Base-by-base conservation (phyloP, 192 early-diverging fungal genomes). In the Mortierella alpina region DNA sequence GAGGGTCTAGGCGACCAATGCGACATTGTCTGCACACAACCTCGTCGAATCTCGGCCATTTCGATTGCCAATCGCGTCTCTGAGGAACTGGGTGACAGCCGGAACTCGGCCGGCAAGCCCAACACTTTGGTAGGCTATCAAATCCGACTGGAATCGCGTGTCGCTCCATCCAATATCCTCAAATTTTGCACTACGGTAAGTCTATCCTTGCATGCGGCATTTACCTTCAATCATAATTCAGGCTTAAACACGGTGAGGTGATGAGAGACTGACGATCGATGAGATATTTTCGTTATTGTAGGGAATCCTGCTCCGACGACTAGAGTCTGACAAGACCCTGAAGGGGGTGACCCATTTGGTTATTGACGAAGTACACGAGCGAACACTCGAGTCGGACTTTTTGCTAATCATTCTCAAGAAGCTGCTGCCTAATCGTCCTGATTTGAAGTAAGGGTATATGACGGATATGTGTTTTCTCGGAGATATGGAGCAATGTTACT, bases 311-410 rank as follows among this genome's bases (percentile, higher is more conserved):
- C 73, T 96, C 12, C 74, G 91, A 62, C 80, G 89, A 63, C 68
- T 95, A 22, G 90, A 93, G 64, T 83, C 76, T 48, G 92, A 95
- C 74, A 83, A 72, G 8, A 41, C 66, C 9, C 74, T 96, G 53
- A 54, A 72, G 20, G 88, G 86, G 7, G 83, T 96, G 9, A 89
- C 88, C 7, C 90, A 93, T 56, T 83, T 95, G 9, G 79, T 95
- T 14, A 87, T 95, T 2, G 94, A 95, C 72, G 93, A 95, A 73
- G 90, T 94, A 4, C 93, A 95, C 65, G 93, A 95, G 65, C 84
- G 94, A 10, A 87, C 84, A 1, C 73, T 95, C 14, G 93, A 95
- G 66, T 88, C 86, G 10, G 94, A 95, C 76, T 94, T 95, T 68
- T 68, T 95, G 59, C 47, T 95, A 17, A 83, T 94, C 49, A 82